Conservation (phyloP, 129 eudicot species). For the Dittrichia graveolens region DNA sequence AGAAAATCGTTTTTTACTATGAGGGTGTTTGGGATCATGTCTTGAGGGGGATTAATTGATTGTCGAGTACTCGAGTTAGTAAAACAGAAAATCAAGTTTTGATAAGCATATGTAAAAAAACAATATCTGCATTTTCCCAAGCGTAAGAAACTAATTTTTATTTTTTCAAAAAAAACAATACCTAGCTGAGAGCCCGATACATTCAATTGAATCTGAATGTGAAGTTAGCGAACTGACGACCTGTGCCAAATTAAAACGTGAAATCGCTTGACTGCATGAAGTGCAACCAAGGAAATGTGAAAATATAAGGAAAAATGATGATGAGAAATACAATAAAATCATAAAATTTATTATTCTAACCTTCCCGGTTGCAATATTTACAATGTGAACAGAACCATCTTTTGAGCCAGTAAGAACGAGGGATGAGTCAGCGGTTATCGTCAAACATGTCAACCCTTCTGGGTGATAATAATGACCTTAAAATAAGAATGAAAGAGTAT, state of each 20-base stretch:
- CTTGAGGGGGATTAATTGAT: too few species aligned
- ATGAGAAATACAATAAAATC: too few species aligned
- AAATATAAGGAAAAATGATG: background rate
- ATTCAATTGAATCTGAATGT: conserved; percentile 69
- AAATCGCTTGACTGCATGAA: too few species aligned
- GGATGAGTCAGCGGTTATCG: conserved; percentile 74
- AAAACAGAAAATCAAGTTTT: too few species aligned
- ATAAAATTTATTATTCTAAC: conserved; percentile 34
- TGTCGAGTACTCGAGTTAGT: too few species aligned
- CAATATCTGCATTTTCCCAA: too few species aligned
- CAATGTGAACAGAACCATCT: conserved; percentile 71
- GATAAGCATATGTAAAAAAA: too few species aligned
- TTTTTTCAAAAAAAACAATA: conserved; percentile 6
- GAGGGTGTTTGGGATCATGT: too few species aligned
- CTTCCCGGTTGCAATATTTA: conserved; percentile 78
- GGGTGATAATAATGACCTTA: conserved; percentile 85
- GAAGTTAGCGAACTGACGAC: conserved; percentile 62
- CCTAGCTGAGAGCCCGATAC: conserved; percentile 62
- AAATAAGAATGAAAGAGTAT: background rate
- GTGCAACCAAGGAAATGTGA: background rate
- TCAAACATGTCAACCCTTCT: conserved; percentile 84
- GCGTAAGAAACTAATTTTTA: background rate
- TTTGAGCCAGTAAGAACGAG: conserved; percentile 85
- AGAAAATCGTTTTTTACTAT: background rate
- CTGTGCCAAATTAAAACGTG: conserved; percentile 31